Evolutionary conservation across 257 asterid species (phyloP).

Genomic region (Thymus mandschuricus): DNA sequence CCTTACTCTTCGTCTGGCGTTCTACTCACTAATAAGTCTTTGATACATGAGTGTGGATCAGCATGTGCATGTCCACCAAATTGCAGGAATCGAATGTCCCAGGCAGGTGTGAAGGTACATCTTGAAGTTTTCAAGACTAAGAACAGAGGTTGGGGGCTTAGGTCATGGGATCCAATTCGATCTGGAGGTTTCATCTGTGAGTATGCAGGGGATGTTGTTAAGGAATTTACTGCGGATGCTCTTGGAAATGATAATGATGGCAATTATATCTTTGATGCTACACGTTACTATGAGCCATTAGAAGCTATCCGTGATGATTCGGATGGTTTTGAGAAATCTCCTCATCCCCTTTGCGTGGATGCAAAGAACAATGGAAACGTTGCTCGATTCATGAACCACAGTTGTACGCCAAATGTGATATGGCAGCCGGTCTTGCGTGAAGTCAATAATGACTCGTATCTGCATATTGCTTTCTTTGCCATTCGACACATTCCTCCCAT

Average conservation of each 20-base stretch:
- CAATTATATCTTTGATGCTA: constrained; percentile 71
- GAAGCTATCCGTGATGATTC: constrained; percentile 49
- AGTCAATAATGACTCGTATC: constrained; percentile 54
- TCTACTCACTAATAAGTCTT: constrained; percentile 53
- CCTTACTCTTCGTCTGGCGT: constrained; percentile 76
- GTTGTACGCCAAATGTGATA: constrained; percentile 80
- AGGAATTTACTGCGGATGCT: constrained; percentile 45
- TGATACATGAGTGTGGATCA: constrained; percentile 77
- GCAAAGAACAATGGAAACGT: constrained; percentile 80
- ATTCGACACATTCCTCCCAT: constrained; percentile 84
- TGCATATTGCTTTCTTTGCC: constrained; percentile 87
- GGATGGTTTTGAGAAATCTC: constrained; percentile 45
- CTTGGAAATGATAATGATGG: constrained; percentile 48
- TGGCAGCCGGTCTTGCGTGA: constrained; percentile 91
- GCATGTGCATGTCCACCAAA: constrained; percentile 74
- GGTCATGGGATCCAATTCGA: constrained; percentile 96
- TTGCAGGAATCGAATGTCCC: constrained; percentile 78
- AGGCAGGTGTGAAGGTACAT: constrained; percentile 64
- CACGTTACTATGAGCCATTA: constrained; percentile 68
- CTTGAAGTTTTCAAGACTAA: constrained; percentile 88
- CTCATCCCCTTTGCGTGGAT: constrained; percentile 70
- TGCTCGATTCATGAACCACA: constrained; percentile 94
- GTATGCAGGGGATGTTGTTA: constrained; percentile 84
- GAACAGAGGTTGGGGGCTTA: constrained; percentile 93
- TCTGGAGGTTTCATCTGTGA: constrained; percentile 85